A percentile compares a stretch with the other conserved stretches of the same genome.
Conservation (phyloP, 306 rosid genomes). For the Potentilla sterilis region DNA sequence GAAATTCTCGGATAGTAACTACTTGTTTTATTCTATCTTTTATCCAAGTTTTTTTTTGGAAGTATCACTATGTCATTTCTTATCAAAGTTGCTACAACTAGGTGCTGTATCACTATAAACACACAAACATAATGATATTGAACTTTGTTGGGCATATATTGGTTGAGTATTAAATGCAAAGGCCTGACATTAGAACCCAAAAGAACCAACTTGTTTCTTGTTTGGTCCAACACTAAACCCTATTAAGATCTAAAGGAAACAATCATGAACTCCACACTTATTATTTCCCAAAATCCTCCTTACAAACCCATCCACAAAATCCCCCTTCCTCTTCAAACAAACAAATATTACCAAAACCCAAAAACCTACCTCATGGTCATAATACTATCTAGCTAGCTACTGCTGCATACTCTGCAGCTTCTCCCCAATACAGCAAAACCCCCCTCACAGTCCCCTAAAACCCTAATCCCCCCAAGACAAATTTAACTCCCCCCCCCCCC, state of each 20-base stretch:
- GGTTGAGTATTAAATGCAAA: background rate
- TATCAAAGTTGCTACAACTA: too few species aligned
- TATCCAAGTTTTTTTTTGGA: too few species aligned
- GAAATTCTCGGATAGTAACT: too few species aligned
- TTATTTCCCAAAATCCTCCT: constrained; percentile 9
- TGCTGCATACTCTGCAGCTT: background rate
- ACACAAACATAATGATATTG: too few species aligned
- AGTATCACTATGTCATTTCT: too few species aligned
- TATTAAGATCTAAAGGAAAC: background rate
- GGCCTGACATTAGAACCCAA: background rate
- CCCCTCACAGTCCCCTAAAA: background rate
- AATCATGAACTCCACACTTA: background rate
- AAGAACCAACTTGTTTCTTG: background rate
- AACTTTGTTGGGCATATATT: background rate
- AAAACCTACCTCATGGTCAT: background rate
- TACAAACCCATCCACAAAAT: background rate
- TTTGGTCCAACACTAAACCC: constrained; percentile 12
- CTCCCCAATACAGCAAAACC: constrained; percentile 1
- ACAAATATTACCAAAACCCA: background rate
- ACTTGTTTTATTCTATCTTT: too few species aligned
- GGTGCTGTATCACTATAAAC: too few species aligned
- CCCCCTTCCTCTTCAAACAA: background rate
- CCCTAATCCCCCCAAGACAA: background rate
- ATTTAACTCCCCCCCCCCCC: background rate
- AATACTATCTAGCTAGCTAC: background rate